phyloP scores from a whole-genome alignment of 1,284 basidiomycete species.

The Cryptococcus wingfieldii region DNA sequence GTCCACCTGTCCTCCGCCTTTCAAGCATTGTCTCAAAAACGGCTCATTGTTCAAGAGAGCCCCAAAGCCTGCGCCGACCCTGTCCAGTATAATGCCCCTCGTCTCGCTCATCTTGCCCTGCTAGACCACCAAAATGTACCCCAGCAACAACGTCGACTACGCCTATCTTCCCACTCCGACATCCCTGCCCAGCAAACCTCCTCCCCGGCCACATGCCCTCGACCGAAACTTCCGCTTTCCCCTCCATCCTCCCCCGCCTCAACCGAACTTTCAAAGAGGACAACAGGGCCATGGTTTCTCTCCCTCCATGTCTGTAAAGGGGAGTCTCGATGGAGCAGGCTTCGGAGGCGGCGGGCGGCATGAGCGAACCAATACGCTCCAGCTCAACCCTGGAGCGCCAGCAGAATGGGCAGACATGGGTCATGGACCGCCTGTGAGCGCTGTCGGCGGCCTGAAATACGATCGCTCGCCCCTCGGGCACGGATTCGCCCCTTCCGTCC shows the following conservation, averaged over 20 bases:
- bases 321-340: background rate
- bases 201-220: constrained; percentile 5
- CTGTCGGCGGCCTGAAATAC: background rate
- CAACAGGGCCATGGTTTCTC: background rate
- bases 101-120: background rate
- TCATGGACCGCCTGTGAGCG: background rate
- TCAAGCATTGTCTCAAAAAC: too few species aligned
- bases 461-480: background rate
- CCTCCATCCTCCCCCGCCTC: background rate
- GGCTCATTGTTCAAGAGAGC: too few species aligned
- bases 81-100: background rate
- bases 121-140: background rate
- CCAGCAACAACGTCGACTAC: background rate
- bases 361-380: background rate
- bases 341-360: background rate
- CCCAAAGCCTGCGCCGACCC: too few species aligned
- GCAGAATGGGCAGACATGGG: background rate
- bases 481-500: background rate
- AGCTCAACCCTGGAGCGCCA: background rate
- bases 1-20: too few species aligned
- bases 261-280: background rate
- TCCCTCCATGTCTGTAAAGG: background rate
- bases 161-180: background rate
- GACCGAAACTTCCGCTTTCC: constrained; percentile 11
- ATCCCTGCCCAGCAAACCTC: background rate